These are phyloP conservation scores for Ophiostoma quercus DNA, from an alignment of 2,329 filamentous ascomycete species.

Conservation along the genomic window DNA sequence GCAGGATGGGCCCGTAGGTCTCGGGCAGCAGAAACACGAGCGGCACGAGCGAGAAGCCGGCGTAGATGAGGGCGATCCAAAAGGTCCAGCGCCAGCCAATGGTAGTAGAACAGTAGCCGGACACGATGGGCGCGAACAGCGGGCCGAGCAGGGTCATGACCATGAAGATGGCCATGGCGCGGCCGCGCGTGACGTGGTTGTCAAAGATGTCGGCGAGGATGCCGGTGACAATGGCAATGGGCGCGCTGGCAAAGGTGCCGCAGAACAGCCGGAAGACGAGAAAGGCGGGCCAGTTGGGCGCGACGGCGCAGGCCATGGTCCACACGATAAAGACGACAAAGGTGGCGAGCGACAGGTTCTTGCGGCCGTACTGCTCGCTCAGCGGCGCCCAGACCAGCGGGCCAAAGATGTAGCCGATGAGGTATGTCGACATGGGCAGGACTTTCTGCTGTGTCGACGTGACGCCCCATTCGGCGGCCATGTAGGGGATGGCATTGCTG, in stretches of 20 bases:
- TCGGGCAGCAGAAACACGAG: slow-evolving; percentile 61
- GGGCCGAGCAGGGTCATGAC: slow-evolving; percentile 59
- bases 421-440: slow-evolving; percentile 58
- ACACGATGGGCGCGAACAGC: slow-evolving; percentile 60
- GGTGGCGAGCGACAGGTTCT: slow-evolving; percentile 42
- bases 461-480: slow-evolving; percentile 53
- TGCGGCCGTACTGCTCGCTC: slow-evolving; percentile 59
- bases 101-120: slow-evolving; percentile 53
- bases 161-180: slow-evolving; percentile 57
- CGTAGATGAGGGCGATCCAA: slow-evolving; percentile 65
- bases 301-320: slow-evolving; percentile 52
- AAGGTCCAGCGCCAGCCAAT: slow-evolving; percentile 67
- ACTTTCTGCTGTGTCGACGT: slow-evolving; percentile 43
- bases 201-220: slow-evolving; percentile 63
- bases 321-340: slow-evolving; percentile 47
- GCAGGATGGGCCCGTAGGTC: slow-evolving; percentile 55
- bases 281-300: slow-evolving; percentile 48
- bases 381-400: slow-evolving; percentile 60
- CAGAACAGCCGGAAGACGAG: slow-evolving; percentile 50
- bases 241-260: slow-evolving; percentile 51
- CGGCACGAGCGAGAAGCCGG: slow-evolving; percentile 55
- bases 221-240: slow-evolving; percentile 57
- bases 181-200: slow-evolving; percentile 50
- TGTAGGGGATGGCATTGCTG: slow-evolving; percentile 56
- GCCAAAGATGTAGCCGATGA: slow-evolving; percentile 36